phyloP scores from a whole-genome alignment of 78 protist species.

The Bodo saltans region DNA sequence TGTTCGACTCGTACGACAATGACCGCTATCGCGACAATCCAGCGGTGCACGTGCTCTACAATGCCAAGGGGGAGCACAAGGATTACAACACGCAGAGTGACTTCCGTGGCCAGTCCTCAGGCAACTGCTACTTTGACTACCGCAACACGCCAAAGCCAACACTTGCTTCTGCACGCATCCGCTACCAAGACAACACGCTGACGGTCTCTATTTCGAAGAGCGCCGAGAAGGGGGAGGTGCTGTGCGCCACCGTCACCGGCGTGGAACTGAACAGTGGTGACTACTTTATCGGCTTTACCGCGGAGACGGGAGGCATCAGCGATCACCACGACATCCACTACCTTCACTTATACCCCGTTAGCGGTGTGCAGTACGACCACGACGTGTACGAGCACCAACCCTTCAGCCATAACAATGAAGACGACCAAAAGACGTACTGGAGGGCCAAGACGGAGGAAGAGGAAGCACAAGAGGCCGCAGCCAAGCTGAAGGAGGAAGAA shows the following conservation, averaged over 20 bases:
- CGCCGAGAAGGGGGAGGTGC: not conserved
- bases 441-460: not conserved
- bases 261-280: conserved; percentile 34
- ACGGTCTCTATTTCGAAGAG: not conserved
- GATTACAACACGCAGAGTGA: not conserved
- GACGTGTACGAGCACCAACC: not conserved
- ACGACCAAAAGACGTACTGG: not conserved
- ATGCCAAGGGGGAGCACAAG: not conserved
- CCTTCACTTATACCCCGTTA: not conserved
- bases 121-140: not conserved
- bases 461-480: too few species aligned
- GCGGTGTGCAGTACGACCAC: not conserved
- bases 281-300: conserved; percentile 51
- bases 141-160: not conserved
- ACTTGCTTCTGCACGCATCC: conserved; percentile 5
- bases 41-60: conserved; percentile 18
- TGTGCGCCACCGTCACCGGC: not conserved
- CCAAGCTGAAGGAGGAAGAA: too few species aligned
- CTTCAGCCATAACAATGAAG: not conserved
- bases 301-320: conserved; percentile 51
- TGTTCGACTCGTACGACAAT: conserved; percentile 72
- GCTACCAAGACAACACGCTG: conserved; percentile 11
- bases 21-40: conserved; percentile 51
- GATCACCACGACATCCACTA: conserved; percentile 36
- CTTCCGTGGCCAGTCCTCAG: not conserved